Percentiles rank a stretch among this genome's conserved stretches.
These are phyloP conservation scores for Peziza echinospora DNA, from an alignment of 495 filamentous ascomycete species.

Conservation along the genomic window DNA sequence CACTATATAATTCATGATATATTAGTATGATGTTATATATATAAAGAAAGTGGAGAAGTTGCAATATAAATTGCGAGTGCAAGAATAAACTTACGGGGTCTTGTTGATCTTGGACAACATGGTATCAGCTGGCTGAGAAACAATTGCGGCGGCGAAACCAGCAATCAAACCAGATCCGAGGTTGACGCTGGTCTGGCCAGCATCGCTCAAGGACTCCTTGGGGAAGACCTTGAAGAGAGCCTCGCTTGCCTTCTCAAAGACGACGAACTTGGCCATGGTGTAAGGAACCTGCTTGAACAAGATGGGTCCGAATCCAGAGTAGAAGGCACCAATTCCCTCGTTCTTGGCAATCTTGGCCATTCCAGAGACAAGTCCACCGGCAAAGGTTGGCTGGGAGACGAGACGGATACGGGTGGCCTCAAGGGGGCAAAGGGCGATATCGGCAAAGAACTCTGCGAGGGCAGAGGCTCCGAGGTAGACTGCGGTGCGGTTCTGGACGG, in stretches of 20 bases:
- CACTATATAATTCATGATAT: conserved; percentile 19
- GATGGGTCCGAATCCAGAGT: conserved; percentile 84
- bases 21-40: neutral
- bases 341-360: conserved; percentile 68
- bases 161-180: conserved; percentile 87
- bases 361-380: conserved; percentile 56
- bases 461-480: conserved; percentile 76
- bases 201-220: conserved; percentile 54
- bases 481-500: conserved; percentile 65
- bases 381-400: conserved; percentile 74
- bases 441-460: conserved; percentile 76
- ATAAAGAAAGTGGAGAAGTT: too few relatives aligned
- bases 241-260: conserved; percentile 93
- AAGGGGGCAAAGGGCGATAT: conserved; percentile 81
- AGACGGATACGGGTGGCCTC: conserved; percentile 92
- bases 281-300: conserved; percentile 97
- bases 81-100: conserved; percentile 36
- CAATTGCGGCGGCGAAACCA: conserved; percentile 88
- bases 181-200: conserved; percentile 71
- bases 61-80: too few relatives aligned
- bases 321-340: conserved; percentile 78
- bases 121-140: conserved; percentile 96
- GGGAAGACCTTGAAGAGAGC: conserved; percentile 45
- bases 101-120: conserved; percentile 99
- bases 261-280: conserved; percentile 99